Conservation (phyloP, 2,329 filamentous ascomycete species). For the Pestalotiopsis sp. region DNA sequence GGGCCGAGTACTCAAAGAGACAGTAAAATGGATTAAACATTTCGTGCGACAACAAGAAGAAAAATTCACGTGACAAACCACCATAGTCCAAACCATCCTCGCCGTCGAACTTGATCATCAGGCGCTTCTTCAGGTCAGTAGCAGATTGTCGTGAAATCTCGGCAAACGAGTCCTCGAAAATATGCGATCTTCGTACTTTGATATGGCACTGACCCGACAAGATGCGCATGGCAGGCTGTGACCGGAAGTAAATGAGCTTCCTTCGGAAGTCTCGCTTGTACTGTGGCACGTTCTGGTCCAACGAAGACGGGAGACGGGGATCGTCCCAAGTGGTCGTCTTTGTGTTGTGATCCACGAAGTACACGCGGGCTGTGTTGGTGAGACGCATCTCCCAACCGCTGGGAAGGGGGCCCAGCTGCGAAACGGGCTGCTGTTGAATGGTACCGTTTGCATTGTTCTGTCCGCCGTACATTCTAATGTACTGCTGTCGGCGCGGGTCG, state of each 20-base stretch:
- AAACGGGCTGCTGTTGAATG: constrained; percentile 97
- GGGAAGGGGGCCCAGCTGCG: constrained; percentile 89
- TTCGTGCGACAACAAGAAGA: constrained; percentile 98
- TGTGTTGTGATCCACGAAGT: constrained; percentile 99
- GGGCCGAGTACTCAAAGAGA: constrained; percentile 97
- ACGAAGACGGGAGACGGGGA: constrained; percentile 87
- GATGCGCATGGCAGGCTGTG: constrained; percentile 93
- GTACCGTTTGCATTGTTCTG: constrained; percentile 82
- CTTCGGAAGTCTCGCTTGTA: constrained; percentile 99
- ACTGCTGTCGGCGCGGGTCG: constrained; percentile 94
- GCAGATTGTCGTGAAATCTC: constrained; percentile 97
- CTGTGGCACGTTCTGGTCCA: constrained; percentile 97
- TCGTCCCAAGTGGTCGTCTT: constrained; percentile 99
- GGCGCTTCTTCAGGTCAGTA: constrained; percentile 92
- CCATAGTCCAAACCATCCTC: constrained; percentile 98
- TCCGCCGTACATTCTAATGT: constrained; percentile 94
- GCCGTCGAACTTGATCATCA: constrained; percentile 99
- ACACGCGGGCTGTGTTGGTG: constrained; percentile 95
- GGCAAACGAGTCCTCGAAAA: constrained; percentile 98
- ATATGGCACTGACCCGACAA: constrained; percentile 96
- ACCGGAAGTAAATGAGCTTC: constrained; percentile 99
- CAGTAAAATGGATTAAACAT: constrained; percentile 99
- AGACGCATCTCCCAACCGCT: constrained; percentile 99
- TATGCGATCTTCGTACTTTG: constrained; percentile 93
- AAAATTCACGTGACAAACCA: constrained; percentile 97